Percentiles rank a stretch among this genome's conserved stretches.
These are phyloP conservation scores for Boechera divaricarpa DNA, from an alignment of 345 rosid species.

Conservation along the genomic window DNA sequence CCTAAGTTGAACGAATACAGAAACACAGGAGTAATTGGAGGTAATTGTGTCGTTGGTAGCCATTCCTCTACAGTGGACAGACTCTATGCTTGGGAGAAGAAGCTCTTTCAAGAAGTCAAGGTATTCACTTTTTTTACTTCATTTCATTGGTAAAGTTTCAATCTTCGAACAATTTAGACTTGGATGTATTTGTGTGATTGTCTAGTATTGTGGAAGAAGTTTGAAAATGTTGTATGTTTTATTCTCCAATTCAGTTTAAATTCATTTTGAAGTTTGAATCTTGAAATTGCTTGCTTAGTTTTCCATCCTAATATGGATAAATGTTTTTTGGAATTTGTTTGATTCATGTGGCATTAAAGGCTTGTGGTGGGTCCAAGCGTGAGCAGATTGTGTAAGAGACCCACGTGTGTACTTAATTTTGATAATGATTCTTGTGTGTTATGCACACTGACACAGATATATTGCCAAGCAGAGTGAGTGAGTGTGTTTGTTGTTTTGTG, in stretches of 20 bases:
- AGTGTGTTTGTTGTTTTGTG: conserved; percentile 34
- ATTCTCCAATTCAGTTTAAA: conserved; percentile 2
- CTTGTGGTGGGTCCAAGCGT: conserved; percentile 45
- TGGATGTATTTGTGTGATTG: not conserved
- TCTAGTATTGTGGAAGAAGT: not conserved
- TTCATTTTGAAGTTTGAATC: conserved; percentile 24
- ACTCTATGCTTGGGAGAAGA: conserved; percentile 96
- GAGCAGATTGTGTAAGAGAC: conserved; percentile 42
- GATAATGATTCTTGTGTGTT: conserved; percentile 12
- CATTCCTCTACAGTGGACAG: conserved; percentile 90
- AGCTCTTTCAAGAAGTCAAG: conserved; percentile 90
- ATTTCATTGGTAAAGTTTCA: not conserved
- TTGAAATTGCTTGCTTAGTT: conserved; percentile 35
- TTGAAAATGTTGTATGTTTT: conserved; percentile 8
- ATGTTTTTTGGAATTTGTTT: conserved; percentile 20
- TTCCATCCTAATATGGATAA: conserved; percentile 35
- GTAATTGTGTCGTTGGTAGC: conserved; percentile 49
- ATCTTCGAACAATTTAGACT: not conserved
- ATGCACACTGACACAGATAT: conserved; percentile 38
- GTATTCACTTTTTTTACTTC: conserved; percentile 46
- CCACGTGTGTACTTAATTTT: conserved; percentile 43
- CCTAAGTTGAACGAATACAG: conserved; percentile 58
- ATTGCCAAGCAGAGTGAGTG: conserved; percentile 7
- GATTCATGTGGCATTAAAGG: conserved; percentile 29
- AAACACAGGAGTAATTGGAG: conserved; percentile 38